Evolutionary conservation across 2,329 filamentous ascomycete genomes (phyloP).

Genomic region (Dactylonectria macrodidyma): DNA sequence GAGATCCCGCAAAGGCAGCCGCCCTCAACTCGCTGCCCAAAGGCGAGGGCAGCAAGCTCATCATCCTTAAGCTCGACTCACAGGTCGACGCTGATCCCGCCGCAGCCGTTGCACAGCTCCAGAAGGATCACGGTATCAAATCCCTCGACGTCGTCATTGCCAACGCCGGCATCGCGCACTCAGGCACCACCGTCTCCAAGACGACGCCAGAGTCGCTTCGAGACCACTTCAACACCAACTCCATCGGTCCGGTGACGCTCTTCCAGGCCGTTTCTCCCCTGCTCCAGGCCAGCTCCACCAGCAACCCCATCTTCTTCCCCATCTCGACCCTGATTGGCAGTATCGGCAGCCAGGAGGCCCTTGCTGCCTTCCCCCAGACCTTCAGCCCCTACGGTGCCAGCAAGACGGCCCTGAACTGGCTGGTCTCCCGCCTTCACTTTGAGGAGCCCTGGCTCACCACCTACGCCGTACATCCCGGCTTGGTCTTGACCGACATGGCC

Average conservation of each 20-base stretch:
- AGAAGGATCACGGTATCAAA: not conserved
- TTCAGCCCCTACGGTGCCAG: constrained; percentile 24
- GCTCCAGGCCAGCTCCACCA: constrained; percentile 11
- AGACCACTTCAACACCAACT: constrained; percentile 8
- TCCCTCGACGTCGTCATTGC: constrained; percentile 10
- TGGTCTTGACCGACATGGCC: constrained; percentile 10
- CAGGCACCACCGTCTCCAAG: not conserved
- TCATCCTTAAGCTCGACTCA: constrained; percentile 12
- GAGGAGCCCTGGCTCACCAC: constrained; percentile 45
- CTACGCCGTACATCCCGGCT: constrained; percentile 25
- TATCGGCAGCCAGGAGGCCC: not conserved
- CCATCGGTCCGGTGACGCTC: constrained; percentile 7
- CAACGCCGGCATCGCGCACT: constrained; percentile 4
- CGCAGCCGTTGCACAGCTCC: not conserved
- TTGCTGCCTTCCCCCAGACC: constrained; percentile 1
- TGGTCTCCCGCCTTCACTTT: constrained; percentile 35
- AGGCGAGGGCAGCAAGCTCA: constrained; percentile 8
- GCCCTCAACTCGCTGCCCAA: not conserved
- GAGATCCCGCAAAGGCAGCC: not conserved
- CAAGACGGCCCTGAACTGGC: constrained; percentile 39
- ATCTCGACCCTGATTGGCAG: constrained; percentile 10
- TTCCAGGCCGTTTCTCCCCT: constrained; percentile 13
- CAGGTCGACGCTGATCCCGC: not conserved
- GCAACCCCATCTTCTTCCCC: constrained; percentile 6
- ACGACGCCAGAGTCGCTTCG: not conserved